Evolutionary conservation across 495 filamentous ascomycete genomes (phyloP).

Genomic region (Gamarada debralockiae): DNA sequence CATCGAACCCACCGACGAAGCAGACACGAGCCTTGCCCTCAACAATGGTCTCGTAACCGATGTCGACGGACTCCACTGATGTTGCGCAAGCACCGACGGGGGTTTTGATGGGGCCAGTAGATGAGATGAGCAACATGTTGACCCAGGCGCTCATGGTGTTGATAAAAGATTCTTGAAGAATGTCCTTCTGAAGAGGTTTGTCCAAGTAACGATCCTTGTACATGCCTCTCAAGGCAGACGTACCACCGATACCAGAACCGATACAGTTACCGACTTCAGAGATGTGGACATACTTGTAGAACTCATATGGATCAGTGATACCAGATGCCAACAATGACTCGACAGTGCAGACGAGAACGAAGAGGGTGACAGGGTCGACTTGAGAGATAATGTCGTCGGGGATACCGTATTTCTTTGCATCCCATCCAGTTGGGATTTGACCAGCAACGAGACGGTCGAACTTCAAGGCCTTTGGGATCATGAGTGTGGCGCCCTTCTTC

Average conservation of each 20-base stretch:
- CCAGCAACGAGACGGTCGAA: conserved; percentile 98
- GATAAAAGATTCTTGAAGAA: conserved; percentile 99
- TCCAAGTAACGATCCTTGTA: conserved; percentile 97
- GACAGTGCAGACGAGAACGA: conserved; percentile 87
- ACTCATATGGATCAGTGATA: conserved; percentile 99
- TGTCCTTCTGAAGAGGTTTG: conserved; percentile 98
- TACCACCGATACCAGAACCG: conserved; percentile 95
- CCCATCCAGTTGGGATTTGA: conserved; percentile 95
- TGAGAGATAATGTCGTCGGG: conserved; percentile 97
- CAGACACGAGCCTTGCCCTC: conserved; percentile 96
- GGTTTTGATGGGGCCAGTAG: conserved; percentile 97
- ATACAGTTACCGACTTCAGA: conserved; percentile 98
- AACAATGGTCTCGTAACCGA: conserved; percentile 95
- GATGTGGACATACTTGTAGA: conserved; percentile 99
- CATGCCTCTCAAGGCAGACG: conserved; percentile 89
- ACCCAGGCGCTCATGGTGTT: conserved; percentile 99
- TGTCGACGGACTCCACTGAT: conserved; percentile 94
- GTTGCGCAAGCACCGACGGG: conserved; percentile 97
- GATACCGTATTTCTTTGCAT: conserved; percentile 90
- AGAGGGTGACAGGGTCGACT: conserved; percentile 94
- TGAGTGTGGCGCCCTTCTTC: conserved; percentile 88
- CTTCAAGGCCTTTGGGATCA: conserved; percentile 93
- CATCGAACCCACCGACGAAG: conserved; percentile 97
- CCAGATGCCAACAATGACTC: conserved; percentile 87
- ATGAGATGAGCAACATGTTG: conserved; percentile 96